Percentiles rank a stretch among this genome's conserved stretches.
Conservation (phyloP, 192 early-diverging fungal genomes). For the Podila epicladia region DNA sequence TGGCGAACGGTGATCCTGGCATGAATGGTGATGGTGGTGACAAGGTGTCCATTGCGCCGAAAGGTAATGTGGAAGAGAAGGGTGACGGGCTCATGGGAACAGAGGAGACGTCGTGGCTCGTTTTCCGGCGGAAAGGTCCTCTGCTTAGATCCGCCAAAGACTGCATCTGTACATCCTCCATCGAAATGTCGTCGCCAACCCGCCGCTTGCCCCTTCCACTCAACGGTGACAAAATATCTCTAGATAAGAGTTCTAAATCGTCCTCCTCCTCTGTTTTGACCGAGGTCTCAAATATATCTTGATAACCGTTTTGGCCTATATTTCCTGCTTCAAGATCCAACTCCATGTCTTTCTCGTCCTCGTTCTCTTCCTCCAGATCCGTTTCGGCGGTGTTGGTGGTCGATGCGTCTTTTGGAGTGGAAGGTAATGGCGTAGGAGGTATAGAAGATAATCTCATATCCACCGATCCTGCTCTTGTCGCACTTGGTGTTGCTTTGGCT, state of each 20-base stretch:
- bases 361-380: not conserved
- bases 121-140: conserved; percentile 27
- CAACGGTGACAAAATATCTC: not conserved
- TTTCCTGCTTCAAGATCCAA: conserved; percentile 18
- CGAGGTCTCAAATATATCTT: not conserved
- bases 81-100: not conserved
- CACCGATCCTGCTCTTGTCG: not conserved
- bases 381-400: not conserved
- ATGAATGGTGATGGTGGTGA: conserved; percentile 33
- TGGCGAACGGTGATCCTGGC: conserved; percentile 45
- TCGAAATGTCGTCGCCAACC: conserved; percentile 14
- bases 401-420: not conserved
- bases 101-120: conserved; percentile 19
- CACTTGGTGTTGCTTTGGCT: not conserved
- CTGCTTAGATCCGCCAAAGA: not conserved
- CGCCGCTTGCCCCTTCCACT: conserved; percentile 16
- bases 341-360: conserved; percentile 1
- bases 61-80: not conserved
- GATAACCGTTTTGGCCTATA: not conserved
- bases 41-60: conserved; percentile 5
- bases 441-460: not conserved
- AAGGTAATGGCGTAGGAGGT: not conserved
- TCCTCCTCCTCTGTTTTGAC: conserved; percentile 15
- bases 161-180: conserved; percentile 18
- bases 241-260: not conserved